phyloP scores from a whole-genome alignment of 768 basidiomycete species.

The Mycena leptocephala region DNA sequence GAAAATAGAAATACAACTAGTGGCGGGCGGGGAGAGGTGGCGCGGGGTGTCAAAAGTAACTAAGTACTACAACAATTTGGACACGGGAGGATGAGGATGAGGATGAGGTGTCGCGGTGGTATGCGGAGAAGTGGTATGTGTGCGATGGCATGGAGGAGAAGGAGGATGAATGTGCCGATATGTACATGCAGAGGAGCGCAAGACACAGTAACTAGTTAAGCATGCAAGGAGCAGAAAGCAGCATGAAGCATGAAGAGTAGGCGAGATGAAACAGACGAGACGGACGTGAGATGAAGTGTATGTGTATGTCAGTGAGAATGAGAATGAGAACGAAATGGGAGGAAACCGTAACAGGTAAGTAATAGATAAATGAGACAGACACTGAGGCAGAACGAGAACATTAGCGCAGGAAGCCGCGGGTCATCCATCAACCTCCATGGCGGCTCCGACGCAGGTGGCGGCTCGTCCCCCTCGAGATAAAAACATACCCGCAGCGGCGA shows the following conservation, averaged over 20 bases:
- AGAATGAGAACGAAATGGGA: too few species aligned
- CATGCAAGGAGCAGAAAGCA: too few species aligned
- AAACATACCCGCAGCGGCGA: conserved; percentile 12
- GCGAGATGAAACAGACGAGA: not conserved
- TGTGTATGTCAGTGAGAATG: too few species aligned
- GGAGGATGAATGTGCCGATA: not conserved
- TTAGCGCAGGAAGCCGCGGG: not conserved
- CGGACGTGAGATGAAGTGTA: too few species aligned
- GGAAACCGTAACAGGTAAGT: too few species aligned
- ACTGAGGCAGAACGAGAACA: not conserved
- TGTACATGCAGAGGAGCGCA: not conserved
- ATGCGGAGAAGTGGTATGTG: not conserved
- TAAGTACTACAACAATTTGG: too few species aligned
- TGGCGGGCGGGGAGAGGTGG: not conserved
- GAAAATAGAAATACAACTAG: too few species aligned
- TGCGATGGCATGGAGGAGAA: not conserved
- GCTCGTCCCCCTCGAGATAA: conserved; percentile 22
- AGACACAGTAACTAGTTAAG: too few species aligned
- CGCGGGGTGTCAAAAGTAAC: not conserved
- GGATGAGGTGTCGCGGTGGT: not conserved
- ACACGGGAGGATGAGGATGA: too few species aligned
- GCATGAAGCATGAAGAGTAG: too few species aligned
- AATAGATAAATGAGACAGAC: too few species aligned
- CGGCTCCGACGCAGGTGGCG: not conserved
- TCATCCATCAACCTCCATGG: not conserved